Percentiles rank a stretch among this genome's conserved stretches.
These are phyloP conservation scores for Cyclotella baltica DNA, from an alignment of 108 stramenopile genomes.

Conservation along the genomic window DNA sequence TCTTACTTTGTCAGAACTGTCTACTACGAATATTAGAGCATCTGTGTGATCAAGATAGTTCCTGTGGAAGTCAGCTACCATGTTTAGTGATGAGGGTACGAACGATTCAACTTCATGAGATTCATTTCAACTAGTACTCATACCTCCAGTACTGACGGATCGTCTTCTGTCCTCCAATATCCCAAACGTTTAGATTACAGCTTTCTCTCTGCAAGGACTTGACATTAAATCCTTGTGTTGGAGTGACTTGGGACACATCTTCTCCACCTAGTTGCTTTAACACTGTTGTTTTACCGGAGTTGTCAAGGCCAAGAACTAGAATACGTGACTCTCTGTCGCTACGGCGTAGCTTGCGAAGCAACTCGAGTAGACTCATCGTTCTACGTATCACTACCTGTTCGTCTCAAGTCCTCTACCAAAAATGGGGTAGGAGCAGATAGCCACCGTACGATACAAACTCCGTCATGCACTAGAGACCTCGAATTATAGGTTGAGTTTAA, in stretches of 20 bases:
- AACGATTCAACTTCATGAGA: no score
- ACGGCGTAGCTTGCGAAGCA: constrained; percentile 81
- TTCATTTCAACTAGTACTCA: no score
- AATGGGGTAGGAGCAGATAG: no score
- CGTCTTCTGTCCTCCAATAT: constrained; percentile 72
- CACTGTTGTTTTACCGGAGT: constrained; percentile 82
- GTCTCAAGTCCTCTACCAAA: no score
- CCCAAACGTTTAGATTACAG: constrained; percentile 84
- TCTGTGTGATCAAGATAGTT: constrained; percentile 74
- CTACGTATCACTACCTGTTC: neutral
- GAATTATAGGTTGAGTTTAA: no score
- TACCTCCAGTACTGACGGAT: constrained; percentile 73
- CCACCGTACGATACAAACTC: no score
- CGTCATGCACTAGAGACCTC: no score
- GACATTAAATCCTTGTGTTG: constrained; percentile 85
- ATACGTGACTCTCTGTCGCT: constrained; percentile 72
- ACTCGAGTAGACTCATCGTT: constrained; percentile 53
- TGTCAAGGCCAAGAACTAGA: constrained; percentile 76
- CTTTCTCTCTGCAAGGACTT: constrained; percentile 68
- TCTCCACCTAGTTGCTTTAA: constrained; percentile 74
- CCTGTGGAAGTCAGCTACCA: no score
- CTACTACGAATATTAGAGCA: constrained; percentile 64
- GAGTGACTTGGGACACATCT: constrained; percentile 66
- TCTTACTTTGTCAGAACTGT: constrained; percentile 57
- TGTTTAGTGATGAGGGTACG: no score